Evolutionary conservation across 2,329 filamentous ascomycete species (phyloP), one percentile per base, ranked within the genome.

Genomic region (Aspergillus pseudoterreus): DNA sequence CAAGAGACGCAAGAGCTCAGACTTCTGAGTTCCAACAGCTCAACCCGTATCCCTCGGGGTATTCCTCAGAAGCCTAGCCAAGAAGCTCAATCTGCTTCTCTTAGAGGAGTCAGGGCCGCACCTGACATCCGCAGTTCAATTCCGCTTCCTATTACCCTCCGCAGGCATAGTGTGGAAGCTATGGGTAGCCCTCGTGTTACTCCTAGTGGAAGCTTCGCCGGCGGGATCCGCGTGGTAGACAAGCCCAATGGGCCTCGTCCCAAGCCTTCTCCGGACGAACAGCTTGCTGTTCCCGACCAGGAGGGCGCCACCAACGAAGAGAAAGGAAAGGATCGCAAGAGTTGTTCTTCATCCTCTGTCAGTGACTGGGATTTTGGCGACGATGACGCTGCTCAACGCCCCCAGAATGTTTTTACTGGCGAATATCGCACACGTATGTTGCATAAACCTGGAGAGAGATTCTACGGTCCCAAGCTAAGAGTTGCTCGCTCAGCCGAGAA

Each of bases 401-500:
- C 55, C 2, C 35, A 50, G 19, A 56, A 50, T 42, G 51, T 56
- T 10, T 57, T 61, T 38, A 65, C 60, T 27, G 64, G 65, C 4
- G 58, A 66, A 30, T 63, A 61, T 49, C 56, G 57, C 14, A 53
- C 48, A 10, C 57, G 53, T 24, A 43, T 15, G 4, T 41, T 53
- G 11, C 30, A 46, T 6, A 45, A 32, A 27, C 21, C 56, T 15
- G 52, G 46, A 4, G 51, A 53, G 24, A 49, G 52, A 24, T 33
- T 41, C n/a, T 39, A 53, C 17, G 60, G 63, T 1, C 65, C 65
- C 22, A 61, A 39, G 15, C 54, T 69, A 15, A 62, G 48, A 30
- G 62, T 69, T 15, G 62, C 65, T 0, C 35, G 58, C 3, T 63
- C 57, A 33, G 67, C 66, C 8, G 59, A 66, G 19, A 48, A 58